phyloP scores from a whole-genome alignment of 1,139 yeast species.

The Maudiozyma humilis region DNA sequence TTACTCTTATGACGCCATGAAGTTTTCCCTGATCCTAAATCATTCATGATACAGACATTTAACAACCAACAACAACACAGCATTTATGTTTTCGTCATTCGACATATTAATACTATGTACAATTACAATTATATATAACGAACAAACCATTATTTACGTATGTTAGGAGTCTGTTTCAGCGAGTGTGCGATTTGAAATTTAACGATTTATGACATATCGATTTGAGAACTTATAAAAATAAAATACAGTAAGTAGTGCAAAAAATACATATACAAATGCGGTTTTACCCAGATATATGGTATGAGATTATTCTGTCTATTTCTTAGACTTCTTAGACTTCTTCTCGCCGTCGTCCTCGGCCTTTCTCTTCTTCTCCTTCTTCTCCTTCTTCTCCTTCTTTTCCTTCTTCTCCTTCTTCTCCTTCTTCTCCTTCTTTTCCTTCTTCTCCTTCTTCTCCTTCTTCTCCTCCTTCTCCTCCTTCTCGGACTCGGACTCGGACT shows the following conservation, averaged over 20 bases:
- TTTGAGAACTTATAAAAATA: constrained; percentile 1
- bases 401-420: constrained; percentile 58
- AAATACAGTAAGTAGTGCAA: constrained; percentile 6
- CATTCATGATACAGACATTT: no score
- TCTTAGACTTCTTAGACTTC: constrained; percentile 42
- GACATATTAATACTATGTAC: background rate
- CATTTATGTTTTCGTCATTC: background rate
- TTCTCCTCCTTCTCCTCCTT: constrained; percentile 44
- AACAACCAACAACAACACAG: background rate
- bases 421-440: constrained; percentile 58
- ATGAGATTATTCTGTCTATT: constrained; percentile 46
- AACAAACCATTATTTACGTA: no score
- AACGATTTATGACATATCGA: constrained; percentile 3
- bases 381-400: constrained; percentile 53
- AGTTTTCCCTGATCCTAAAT: constrained; percentile 5
- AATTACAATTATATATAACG: background rate
- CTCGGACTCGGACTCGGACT: constrained; percentile 41
- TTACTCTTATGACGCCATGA: constrained; percentile 14
- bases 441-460: constrained; percentile 56
- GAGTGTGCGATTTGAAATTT: no score
- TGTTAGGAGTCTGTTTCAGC: no score
- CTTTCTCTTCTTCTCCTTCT: constrained; percentile 57
- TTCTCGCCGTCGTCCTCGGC: constrained; percentile 50
- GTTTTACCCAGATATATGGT: background rate
- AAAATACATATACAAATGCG: constrained; percentile 3